Percentiles rank a stretch among this genome's conserved stretches.
Conservation (phyloP, 2,329 filamentous ascomycete species). For the Ceratocystis colombiana region DNA sequence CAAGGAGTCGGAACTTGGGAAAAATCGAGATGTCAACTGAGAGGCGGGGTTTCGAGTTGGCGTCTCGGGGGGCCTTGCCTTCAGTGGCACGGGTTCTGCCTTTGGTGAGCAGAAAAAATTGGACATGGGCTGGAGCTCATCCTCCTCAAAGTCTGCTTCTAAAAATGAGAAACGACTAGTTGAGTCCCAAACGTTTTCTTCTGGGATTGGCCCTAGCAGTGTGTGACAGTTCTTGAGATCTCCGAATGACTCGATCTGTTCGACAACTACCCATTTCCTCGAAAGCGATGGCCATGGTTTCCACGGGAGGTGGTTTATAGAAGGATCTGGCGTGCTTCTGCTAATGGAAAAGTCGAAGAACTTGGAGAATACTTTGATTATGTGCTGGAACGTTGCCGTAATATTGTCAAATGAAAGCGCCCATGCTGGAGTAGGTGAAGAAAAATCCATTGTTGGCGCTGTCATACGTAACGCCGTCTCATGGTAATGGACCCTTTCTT, state of each 20-base stretch:
- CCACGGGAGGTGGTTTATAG: conserved; percentile 3
- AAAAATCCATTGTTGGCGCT: conserved; percentile 31
- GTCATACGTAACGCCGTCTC: conserved; percentile 30
- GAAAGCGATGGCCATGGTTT: conserved; percentile 13
- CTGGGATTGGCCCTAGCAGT: neutral
- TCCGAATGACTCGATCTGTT: neutral
- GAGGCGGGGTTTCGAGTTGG: neutral
- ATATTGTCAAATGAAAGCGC: neutral
- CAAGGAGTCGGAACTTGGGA: conserved; percentile 12
- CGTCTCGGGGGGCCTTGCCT: neutral
- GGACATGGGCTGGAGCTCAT: neutral
- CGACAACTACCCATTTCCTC: neutral
- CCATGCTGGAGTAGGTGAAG: conserved; percentile 29
- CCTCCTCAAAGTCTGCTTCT: neutral
- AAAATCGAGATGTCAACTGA: neutral
- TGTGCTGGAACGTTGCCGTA: neutral
- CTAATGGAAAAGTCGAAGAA: conserved; percentile 3
- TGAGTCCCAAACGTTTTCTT: neutral
- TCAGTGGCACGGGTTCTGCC: neutral
- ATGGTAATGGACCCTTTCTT: conserved; percentile 30
- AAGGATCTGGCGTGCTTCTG: neutral
- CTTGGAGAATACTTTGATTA: neutral
- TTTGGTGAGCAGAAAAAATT: neutral
- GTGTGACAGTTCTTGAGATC: neutral
- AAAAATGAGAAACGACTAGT: conserved; percentile 8